phyloP scores from a whole-genome alignment of 352 stramenopile genomes.

The Chloridella minuta region DNA sequence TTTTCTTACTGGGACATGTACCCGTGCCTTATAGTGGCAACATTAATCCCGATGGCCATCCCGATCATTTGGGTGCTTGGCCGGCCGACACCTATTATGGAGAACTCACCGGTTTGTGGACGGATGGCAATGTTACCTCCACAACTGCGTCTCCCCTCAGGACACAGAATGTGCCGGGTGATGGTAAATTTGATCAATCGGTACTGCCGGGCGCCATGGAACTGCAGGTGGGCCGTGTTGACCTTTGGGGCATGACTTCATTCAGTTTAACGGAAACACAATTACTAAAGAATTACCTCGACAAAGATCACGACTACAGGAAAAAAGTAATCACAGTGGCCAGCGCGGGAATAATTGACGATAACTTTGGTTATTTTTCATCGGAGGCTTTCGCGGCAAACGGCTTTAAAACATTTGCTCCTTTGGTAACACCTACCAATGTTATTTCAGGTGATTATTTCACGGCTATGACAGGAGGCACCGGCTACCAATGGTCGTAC shows the following conservation, averaged over 20 bases:
- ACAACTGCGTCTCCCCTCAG: neutral
- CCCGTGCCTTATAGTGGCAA: neutral
- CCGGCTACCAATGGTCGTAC: neutral
- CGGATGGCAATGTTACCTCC: neutral
- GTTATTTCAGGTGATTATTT: neutral
- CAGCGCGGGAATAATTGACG: neutral
- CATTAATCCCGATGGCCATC: neutral
- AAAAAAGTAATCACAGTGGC: neutral
- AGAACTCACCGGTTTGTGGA: neutral
- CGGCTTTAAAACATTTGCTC: neutral
- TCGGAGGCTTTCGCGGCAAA: neutral
- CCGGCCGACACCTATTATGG: neutral
- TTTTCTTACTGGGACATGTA: neutral
- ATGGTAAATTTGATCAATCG: neutral
- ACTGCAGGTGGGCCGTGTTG: neutral
- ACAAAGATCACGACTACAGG: neutral
- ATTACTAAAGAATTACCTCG: slow-evolving; percentile 4
- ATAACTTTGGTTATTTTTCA: neutral
- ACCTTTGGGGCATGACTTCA: neutral
- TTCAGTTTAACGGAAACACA: neutral
- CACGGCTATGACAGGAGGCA: neutral
- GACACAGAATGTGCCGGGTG: neutral
- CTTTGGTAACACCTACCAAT: neutral
- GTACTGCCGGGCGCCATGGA: neutral
- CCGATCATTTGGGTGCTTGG: neutral